Percentiles rank a stretch among this genome's conserved stretches.
Conservation (phyloP, 768 basidiomycete species). For the Suillus ampliporus region DNA sequence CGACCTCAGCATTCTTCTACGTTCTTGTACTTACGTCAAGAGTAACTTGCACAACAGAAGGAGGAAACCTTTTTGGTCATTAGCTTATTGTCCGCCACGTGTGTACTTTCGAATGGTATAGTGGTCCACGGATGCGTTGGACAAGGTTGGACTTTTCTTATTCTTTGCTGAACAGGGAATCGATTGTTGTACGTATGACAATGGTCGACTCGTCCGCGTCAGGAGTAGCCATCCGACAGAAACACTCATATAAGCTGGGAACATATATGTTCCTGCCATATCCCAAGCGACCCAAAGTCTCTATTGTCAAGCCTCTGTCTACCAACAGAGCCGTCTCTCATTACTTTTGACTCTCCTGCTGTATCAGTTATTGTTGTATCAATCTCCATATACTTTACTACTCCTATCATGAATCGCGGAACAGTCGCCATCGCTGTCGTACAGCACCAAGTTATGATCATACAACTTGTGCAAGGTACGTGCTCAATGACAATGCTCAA, state of each 20-base stretch:
- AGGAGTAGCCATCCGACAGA: neutral
- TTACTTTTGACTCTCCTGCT: constrained; percentile 16
- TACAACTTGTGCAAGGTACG: constrained; percentile 57
- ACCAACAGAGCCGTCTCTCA: constrained; percentile 8
- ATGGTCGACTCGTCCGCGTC: too few relatives aligned
- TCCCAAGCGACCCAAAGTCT: constrained; percentile 8
- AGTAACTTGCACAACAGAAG: neutral
- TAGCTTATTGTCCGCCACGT: constrained; percentile 20
- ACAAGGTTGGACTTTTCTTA: neutral
- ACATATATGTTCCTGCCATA: neutral
- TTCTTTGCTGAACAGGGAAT: neutral
- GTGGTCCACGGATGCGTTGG: too few relatives aligned
- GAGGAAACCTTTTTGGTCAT: constrained; percentile 4
- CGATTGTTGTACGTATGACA: constrained; percentile 22
- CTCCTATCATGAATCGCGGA: constrained; percentile 54
- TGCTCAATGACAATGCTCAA: neutral
- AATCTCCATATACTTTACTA: neutral
- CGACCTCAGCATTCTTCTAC: neutral
- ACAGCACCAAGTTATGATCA: constrained; percentile 68
- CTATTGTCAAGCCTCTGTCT: neutral
- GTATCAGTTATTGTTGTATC: constrained; percentile 31
- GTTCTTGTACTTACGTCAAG: constrained; percentile 10
- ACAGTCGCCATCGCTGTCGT: constrained; percentile 72
- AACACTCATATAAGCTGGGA: constrained; percentile 27
- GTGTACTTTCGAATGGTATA: neutral